A percentile compares a stretch with the other conserved stretches of the same genome.
phyloP scores from a whole-genome alignment of 1,284 basidiomycete genomes.

The Cutaneotrichosporon mucoides region DNA sequence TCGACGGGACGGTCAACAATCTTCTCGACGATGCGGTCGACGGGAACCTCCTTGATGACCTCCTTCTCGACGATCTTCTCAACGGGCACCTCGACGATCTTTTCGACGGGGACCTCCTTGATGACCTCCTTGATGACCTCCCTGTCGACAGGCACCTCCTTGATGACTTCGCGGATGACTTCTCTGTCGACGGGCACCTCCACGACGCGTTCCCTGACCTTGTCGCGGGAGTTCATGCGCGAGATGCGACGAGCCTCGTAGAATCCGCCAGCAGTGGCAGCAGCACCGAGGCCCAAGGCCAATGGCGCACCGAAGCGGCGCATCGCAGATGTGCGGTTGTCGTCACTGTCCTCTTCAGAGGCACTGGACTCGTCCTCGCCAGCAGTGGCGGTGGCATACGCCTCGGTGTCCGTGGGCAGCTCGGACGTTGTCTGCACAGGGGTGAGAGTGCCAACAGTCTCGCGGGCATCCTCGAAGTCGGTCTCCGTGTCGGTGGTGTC shows the following conservation, averaged over 20 bases:
- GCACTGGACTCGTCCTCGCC: conserved; percentile 47
- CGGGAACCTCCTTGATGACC: conserved; percentile 24
- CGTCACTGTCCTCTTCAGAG: conserved; percentile 51
- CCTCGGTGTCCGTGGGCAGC: conserved; percentile 51
- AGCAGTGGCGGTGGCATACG: conserved; percentile 41
- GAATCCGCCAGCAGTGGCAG: conserved; percentile 27
- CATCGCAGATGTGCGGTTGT: not conserved
- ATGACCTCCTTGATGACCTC: conserved; percentile 28
- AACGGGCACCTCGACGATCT: conserved; percentile 50
- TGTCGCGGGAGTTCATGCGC: conserved; percentile 23
- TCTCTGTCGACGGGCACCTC: conserved; percentile 46
- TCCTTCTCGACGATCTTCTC: conserved; percentile 46
- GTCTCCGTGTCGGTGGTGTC: conserved; percentile 59
- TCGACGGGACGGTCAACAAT: conserved; percentile 2
- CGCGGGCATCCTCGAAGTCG: conserved; percentile 76
- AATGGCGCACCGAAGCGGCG: not conserved
- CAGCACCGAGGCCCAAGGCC: conserved; percentile 23
- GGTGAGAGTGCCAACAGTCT: conserved; percentile 64
- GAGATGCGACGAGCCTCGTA: conserved; percentile 25
- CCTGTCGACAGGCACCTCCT: conserved; percentile 46
- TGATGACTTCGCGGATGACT: conserved; percentile 43
- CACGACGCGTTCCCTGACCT: conserved; percentile 35
- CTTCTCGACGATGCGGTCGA: conserved; percentile 35
- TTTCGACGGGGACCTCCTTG: conserved; percentile 37
- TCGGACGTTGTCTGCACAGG: conserved; percentile 61